Conservation (phyloP, 306 rosid genomes). For the Vicia villosa region DNA sequence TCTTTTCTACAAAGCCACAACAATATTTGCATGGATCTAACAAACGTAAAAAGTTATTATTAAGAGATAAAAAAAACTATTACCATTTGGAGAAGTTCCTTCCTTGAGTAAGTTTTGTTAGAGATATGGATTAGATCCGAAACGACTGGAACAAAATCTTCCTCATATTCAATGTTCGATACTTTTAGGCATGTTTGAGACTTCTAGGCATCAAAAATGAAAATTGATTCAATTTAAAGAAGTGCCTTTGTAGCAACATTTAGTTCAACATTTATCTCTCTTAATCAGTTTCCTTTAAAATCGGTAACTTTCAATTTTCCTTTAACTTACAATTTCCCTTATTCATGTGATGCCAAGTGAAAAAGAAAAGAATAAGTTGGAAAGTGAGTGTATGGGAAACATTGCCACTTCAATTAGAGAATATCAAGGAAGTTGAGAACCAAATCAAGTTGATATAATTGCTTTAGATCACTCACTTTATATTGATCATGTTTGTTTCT, state of each 20-base stretch:
- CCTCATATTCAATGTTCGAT: too few species aligned
- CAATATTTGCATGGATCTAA: neutral
- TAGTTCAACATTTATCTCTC: too few species aligned
- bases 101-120: constrained; percentile 82
- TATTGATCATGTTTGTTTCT: too few species aligned
- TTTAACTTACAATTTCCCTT: too few species aligned
- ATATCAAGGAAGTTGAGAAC: neutral
- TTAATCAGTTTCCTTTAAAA: too few species aligned
- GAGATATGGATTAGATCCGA: constrained; percentile 83
- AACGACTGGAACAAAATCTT: constrained; percentile 79
- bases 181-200: too few species aligned
- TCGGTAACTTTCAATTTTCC: too few species aligned
- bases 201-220: too few species aligned
- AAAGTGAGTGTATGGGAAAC: neutral
- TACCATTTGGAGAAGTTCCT: constrained; percentile 88
- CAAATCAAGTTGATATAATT: neutral
- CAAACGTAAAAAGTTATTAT: neutral
- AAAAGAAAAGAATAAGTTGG: constrained; percentile 14
- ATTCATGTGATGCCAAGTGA: constrained; percentile 26
- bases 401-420: neutral
- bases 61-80: neutral
- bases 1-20: too few species aligned
- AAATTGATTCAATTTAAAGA: too few species aligned
- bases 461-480: too few species aligned
- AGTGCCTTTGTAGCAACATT: too few species aligned